Evolutionary conservation across 2,329 filamentous ascomycete genomes (phyloP), one percentile per base, ranked within the genome.

Genomic region (Phialophora chinensis): DNA sequence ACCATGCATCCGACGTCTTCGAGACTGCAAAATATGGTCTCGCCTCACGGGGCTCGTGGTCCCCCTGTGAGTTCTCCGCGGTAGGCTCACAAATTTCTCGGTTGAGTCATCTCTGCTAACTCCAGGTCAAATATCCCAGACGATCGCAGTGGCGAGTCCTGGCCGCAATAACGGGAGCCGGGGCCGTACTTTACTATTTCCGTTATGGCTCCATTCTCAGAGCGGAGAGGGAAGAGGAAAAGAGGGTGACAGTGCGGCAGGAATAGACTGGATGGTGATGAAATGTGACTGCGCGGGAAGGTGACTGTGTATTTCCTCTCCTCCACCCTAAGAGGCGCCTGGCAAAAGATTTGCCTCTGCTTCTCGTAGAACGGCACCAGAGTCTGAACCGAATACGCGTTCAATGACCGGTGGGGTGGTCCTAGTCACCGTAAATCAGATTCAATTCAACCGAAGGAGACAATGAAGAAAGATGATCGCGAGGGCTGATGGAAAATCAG

Each of bases 401-500:
- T 44, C 38, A 17, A 44, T 44, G 38, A 44, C 14, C 17, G 17
- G 17, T 44, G 38, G n/a, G 7, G 6, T n/a, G 38, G 38, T 44
- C 44, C 38, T 56, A 52, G 2, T 23, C 31, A 23, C 17, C 7
- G 17, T 27, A 38, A n/a, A 35, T 62, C 59, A 54, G 44, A 17
- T 25, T 17, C 47, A 55, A 14, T 23, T 27, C 49, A 6, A 27
- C 20, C 14, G 49, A 23, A 23, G 49, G 25, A 52, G 14, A 23
- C 11, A 29, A 17, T 12, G 25, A 23, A 6, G 17, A 8, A 31
- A 35, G 20, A 29, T 17, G 49, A 5, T 11, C 5, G 11, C 17
- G 10, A 7, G 29, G 2, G 20, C 54, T 1, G 27, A 17, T 17
- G n/a, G 31, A 29, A 12, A 11, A 49, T 85, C 83, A 83, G 83